phyloP scores from a whole-genome alignment of 2,329 filamentous ascomycete species.

The Xylariaceae sp. region DNA sequence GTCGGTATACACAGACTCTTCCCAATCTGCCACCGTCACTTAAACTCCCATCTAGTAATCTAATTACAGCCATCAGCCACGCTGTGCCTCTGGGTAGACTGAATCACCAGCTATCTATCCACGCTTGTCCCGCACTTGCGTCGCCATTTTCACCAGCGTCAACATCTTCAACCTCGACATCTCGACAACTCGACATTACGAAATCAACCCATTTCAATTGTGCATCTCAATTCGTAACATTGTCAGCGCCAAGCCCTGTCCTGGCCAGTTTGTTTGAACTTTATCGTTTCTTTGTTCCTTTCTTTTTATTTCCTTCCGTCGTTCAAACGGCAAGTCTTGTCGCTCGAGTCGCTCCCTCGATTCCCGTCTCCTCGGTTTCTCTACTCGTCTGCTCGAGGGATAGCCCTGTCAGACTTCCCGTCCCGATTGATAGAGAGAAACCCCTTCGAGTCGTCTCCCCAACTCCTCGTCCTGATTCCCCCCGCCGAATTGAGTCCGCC shows the following conservation, averaged over 20 bases:
- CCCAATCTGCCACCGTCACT: neutral
- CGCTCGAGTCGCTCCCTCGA: too few relatives aligned
- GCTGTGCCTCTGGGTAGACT: neutral
- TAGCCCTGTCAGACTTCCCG: neutral
- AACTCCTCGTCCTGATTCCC: neutral
- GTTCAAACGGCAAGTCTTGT: neutral
- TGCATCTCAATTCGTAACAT: neutral
- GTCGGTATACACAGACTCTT: neutral
- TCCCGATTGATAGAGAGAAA: neutral
- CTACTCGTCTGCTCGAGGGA: neutral
- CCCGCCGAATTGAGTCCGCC: constrained; percentile 6
- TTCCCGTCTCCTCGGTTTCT: too few relatives aligned
- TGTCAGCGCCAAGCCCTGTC: too few relatives aligned
- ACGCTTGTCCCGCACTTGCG: neutral
- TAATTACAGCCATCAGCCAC: neutral
- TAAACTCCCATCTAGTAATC: neutral
- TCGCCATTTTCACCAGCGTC: too few relatives aligned
- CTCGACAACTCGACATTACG: neutral
- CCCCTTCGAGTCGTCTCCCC: neutral
- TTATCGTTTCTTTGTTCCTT: neutral
- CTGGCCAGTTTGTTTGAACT: neutral
- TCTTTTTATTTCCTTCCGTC: neutral
- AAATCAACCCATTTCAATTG: neutral
- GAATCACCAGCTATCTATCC: neutral
- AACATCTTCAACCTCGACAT: neutral